phyloP scores from a whole-genome alignment of 2,329 filamentous ascomycete species.

The Colletotrichum magnum region DNA sequence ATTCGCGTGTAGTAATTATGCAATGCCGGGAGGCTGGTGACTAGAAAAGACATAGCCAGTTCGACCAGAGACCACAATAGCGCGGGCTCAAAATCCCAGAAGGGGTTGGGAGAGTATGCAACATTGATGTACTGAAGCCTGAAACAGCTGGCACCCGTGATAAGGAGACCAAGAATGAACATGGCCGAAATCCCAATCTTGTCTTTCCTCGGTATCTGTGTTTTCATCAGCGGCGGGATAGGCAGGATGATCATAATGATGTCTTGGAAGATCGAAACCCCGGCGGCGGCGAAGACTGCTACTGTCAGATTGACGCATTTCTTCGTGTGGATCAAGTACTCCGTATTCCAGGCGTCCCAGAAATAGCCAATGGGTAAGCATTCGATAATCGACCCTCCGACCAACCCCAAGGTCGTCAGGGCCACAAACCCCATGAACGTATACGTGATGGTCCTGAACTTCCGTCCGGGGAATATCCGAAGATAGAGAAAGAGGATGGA shows the following conservation, averaged over 20 bases:
- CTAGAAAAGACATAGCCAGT: constrained; percentile 18
- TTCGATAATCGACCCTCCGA: constrained; percentile 10
- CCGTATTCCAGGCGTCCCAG: constrained; percentile 19
- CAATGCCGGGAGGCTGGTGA: constrained; percentile 22
- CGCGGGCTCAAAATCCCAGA: constrained; percentile 26
- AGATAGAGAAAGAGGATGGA: constrained; percentile 20
- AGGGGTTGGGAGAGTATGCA: constrained; percentile 19
- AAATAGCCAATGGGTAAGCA: constrained; percentile 23
- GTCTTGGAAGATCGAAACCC: constrained; percentile 18
- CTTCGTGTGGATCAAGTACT: constrained; percentile 14
- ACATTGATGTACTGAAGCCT: constrained; percentile 18
- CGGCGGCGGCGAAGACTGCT: not conserved
- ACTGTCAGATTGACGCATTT: constrained; percentile 22
- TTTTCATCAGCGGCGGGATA: constrained; percentile 20
- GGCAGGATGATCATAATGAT: constrained; percentile 24
- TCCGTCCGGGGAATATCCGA: constrained; percentile 14
- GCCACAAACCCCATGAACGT: constrained; percentile 16
- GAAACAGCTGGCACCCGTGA: constrained; percentile 20
- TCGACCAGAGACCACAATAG: constrained; percentile 28
- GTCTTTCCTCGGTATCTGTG: constrained; percentile 9
- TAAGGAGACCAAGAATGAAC: constrained; percentile 15
- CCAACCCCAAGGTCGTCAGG: not conserved
- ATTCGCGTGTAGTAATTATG: constrained; percentile 3
- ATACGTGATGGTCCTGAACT: constrained; percentile 9
- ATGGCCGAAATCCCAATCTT: constrained; percentile 9